These are phyloP conservation scores for Lachancea lanzarotensis DNA, from an alignment of 805 yeast species.

Conservation along the genomic window DNA sequence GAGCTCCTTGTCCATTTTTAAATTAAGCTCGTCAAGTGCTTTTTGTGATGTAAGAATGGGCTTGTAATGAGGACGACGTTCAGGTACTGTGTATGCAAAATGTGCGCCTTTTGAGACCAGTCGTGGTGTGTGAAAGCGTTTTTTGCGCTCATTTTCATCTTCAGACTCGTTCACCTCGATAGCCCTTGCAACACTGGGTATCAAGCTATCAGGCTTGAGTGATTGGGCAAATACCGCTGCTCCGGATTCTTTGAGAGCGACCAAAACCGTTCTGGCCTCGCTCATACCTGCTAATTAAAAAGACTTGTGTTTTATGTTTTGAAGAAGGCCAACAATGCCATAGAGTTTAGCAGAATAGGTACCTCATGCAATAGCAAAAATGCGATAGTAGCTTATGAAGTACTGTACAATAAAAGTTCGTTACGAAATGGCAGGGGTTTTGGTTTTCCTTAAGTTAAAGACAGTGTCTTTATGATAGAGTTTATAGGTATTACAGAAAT, in stretches of 20 bases:
- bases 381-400: too few species aligned
- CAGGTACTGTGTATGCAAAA: constrained; percentile 71
- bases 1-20: constrained; percentile 43
- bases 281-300: constrained; percentile 13
- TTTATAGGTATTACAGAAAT: too few species aligned
- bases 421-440: too few species aligned
- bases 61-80: constrained; percentile 43
- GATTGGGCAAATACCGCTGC: constrained; percentile 20
- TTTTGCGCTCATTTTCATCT: constrained; percentile 11
- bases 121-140: constrained; percentile 45
- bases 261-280: constrained; percentile 20
- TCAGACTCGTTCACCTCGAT: constrained; percentile 21
- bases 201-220: constrained; percentile 24
- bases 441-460: too few species aligned
- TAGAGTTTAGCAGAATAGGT: background rate
- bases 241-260: constrained; percentile 20
- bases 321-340: background rate
- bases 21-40: constrained; percentile 58
- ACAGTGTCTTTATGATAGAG: too few species aligned
- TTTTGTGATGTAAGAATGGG: constrained; percentile 51
- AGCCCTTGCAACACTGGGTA: constrained; percentile 30
- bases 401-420: too few species aligned
- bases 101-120: constrained; percentile 49
- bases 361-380: background rate
- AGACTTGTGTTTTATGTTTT: background rate